Evolutionary conservation across 2,329 filamentous ascomycete genomes (phyloP).

Genomic region (Coniella vitis): DNA sequence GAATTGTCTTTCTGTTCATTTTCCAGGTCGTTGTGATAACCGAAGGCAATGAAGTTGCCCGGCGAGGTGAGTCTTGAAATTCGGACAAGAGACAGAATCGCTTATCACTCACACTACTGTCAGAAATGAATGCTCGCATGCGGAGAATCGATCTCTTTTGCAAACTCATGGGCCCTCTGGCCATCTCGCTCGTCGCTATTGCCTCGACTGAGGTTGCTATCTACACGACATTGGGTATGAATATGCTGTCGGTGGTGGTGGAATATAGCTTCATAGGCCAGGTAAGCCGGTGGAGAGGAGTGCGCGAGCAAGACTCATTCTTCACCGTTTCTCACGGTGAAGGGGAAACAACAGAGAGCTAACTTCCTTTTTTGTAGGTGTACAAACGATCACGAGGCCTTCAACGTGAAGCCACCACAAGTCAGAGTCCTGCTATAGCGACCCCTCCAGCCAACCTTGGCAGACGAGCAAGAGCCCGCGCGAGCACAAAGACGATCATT

Average conservation of each 20-base stretch:
- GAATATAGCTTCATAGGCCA: constrained; percentile 46
- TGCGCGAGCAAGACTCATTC: too few species aligned
- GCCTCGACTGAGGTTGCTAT: constrained; percentile 40
- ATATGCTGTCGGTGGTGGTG: constrained; percentile 35
- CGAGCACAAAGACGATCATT: neutral
- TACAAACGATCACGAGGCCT: constrained; percentile 21
- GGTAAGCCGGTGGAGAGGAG: constrained; percentile 22
- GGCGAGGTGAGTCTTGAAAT: constrained; percentile 18
- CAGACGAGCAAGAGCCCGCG: too few species aligned
- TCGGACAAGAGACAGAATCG: too few species aligned
- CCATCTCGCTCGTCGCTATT: constrained; percentile 41
- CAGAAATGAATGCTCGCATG: constrained; percentile 45
- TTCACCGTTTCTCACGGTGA: too few species aligned
- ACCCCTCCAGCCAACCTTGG: too few species aligned
- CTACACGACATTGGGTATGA: constrained; percentile 39
- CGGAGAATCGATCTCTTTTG: constrained; percentile 52
- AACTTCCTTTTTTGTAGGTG: constrained; percentile 13
- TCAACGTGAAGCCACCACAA: neutral
- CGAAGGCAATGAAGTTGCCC: constrained; percentile 27
- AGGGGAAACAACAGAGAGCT: too few species aligned
- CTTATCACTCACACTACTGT: constrained; percentile 10
- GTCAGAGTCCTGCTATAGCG: too few species aligned
- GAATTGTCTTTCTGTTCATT: constrained; percentile 11
- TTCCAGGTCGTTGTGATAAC: constrained; percentile 41
- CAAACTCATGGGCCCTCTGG: constrained; percentile 48